Base-by-base conservation (phyloP, 192 early-diverging fungal species). In the Coemansia sp. region DNA sequence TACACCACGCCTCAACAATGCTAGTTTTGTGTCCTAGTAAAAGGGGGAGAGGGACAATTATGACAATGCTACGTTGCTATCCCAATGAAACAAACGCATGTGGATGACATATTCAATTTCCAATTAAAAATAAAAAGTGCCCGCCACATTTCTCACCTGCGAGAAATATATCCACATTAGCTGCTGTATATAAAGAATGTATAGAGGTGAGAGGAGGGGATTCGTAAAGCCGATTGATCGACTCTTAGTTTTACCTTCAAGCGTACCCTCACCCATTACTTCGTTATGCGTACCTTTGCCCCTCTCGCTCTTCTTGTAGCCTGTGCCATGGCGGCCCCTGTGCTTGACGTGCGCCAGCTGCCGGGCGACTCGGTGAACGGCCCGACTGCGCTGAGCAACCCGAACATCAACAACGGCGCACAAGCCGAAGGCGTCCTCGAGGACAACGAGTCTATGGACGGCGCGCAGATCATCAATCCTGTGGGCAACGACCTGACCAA, bases 341-440 rank as follows among this genome's bases (percentile, higher is more conserved):
- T 1, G 4, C 7, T 17, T 22, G 21, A 24, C 53, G 25, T 27
- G 49, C 53, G 24, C 25, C 53, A 25, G 2, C 64, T 59, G 14
- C 53, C 53, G 0, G 76, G 76, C 14, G 62, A 61, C 45, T 45
- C 48, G 11, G 67, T 76, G 23, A 76, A 76, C 45, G 73, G 73
- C 2, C 60, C 73, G 1, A 54, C 52, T 3, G 76, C 76, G 0
- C 39, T 74, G 6, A 69, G 63, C 64, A 64, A 74, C 60, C 60
- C 76, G 0, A 27, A 56, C 54, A 65, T 76, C 50, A 76, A 76
- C 68, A 70, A 70, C 63, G 73, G 73, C 5, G 67, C 63, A 0
- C 9, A 66, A 12, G 64, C 54, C n/a, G 73, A 76, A 25, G 73
- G 73, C 23, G 64, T 66, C 19, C 50, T 76, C 17, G 58, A 67